Evolutionary conservation across 306 rosid species (phyloP), one percentile per base, ranked within the genome.

Genomic region (Trifolium pratense): DNA sequence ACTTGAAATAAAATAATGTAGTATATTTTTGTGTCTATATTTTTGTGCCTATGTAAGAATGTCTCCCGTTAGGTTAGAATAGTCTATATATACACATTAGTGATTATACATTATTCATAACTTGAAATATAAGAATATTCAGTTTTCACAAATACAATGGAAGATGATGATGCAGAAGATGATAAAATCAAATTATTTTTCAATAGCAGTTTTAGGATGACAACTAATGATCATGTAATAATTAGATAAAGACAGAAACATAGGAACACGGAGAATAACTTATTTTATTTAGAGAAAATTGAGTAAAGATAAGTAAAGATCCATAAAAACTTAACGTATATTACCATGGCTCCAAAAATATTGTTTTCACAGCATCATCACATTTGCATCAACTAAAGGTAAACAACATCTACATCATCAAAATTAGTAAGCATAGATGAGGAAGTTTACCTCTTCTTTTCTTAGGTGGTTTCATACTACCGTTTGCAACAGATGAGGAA

Each of bases 381-480:
- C n/a, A n/a, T n/a, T n/a, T n/a, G 36, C 48, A 65, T 67, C 53
- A 73, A 77, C 74, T 9, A 61, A 68, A 31, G 66, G 49, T 16
- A 70, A 51, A 70, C 40, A 21, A 15, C 60, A n/a, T 49, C 73
- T 68, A 32, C 9, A 70, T 70, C 20, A 51, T 69, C 63, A 51
- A 34, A 51, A 48, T 51, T 45, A 70, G 58, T 61, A 66, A 60
- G 61, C 67, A 39, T 16, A 58, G 76, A 6, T 20, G 45, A 69
- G 57, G 56, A n/a, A 75, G 73, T 73, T 77, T 87, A 76, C 88
- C 89, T 71, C 73, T 88, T 83, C 83, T 88, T 78, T 78, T 77
- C 96, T 84, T 89, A 40, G 87, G 57, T 42, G 89, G 89, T 87
- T 71, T 86, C 67, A 73, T 76, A 71, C 80, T 48, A 70, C 71